These are phyloP conservation scores for Daldinia concentrica DNA, from an alignment of 495 filamentous ascomycete genomes.

Conservation along the genomic window DNA sequence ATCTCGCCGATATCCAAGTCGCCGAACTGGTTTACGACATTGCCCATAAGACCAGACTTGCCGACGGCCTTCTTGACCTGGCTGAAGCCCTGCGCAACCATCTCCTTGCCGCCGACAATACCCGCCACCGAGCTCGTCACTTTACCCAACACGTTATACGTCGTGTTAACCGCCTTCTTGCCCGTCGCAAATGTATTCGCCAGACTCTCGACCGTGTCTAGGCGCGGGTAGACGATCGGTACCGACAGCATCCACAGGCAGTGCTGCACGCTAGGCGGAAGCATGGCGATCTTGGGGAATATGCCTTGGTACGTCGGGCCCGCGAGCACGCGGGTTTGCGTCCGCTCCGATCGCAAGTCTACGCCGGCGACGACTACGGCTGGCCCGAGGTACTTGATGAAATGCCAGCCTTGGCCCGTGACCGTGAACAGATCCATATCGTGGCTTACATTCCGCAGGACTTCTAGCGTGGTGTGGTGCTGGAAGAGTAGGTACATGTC, in stretches of 20 bases:
- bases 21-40: slow-evolving; percentile 94
- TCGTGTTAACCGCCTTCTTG: slow-evolving; percentile 93
- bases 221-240: slow-evolving; percentile 87
- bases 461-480: slow-evolving; percentile 94
- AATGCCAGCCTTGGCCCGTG: slow-evolving; percentile 97
- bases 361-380: slow-evolving; percentile 88
- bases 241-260: slow-evolving; percentile 95
- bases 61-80: slow-evolving; percentile 96
- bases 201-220: slow-evolving; percentile 89
- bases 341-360: slow-evolving; percentile 91
- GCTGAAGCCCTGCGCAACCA: slow-evolving; percentile 89
- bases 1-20: slow-evolving; percentile 96
- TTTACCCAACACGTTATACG: slow-evolving; percentile 94
- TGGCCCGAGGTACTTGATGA: slow-evolving; percentile 94
- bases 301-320: slow-evolving; percentile 97
- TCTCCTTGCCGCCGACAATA: slow-evolving; percentile 91
- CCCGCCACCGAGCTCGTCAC: slow-evolving; percentile 93
- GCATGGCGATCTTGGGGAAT: slow-evolving; percentile 91
- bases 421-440: slow-evolving; percentile 96
- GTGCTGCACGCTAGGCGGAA: slow-evolving; percentile 94
- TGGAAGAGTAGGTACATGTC: slow-evolving; percentile 99
- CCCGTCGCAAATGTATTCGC: slow-evolving; percentile 91
- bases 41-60: slow-evolving; percentile 92
- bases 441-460: slow-evolving; percentile 83
- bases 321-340: slow-evolving; percentile 89